A percentile compares a stretch with the other conserved stretches of the same genome.
Evolutionary conservation across 1,284 basidiomycete genomes (phyloP).

Genomic region (Schizophyllum commune): DNA sequence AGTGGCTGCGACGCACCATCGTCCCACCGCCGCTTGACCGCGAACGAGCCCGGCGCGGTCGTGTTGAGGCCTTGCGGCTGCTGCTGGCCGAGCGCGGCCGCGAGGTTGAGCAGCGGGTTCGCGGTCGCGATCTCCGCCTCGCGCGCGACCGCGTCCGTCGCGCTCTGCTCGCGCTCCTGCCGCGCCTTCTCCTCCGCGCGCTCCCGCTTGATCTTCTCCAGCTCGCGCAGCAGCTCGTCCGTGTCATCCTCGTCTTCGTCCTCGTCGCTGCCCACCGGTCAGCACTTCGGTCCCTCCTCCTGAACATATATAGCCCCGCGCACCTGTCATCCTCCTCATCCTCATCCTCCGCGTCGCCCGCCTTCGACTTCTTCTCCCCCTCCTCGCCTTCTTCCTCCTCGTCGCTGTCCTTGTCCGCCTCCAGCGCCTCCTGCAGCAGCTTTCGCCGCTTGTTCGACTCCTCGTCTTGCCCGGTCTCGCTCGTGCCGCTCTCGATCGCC

Average conservation of each 20-base stretch:
- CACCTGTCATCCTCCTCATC: slow-evolving; percentile 43
- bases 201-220: slow-evolving; percentile 94
- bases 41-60: slow-evolving; percentile 75
- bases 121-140: slow-evolving; percentile 80
- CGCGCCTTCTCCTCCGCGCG: slow-evolving; percentile 87
- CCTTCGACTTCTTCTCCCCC: slow-evolving; percentile 10
- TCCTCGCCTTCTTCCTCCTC: slow-evolving; percentile 29
- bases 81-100: slow-evolving; percentile 75
- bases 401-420: slow-evolving; percentile 82
- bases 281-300: slow-evolving; percentile 12
- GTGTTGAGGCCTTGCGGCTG: slow-evolving; percentile 60
- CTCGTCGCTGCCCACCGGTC: slow-evolving; percentile 23
- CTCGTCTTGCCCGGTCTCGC: slow-evolving; percentile 41
- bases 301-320: slow-evolving; percentile 22
- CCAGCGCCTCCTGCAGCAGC: slow-evolving; percentile 74
- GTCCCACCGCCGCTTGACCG: slow-evolving; percentile 92
- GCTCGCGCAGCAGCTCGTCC: slow-evolving; percentile 83
- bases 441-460: slow-evolving; percentile 72
- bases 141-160: slow-evolving; percentile 54
- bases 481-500: slow-evolving; percentile 27
- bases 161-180: slow-evolving; percentile 70
- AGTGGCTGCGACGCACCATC: slow-evolving; percentile 51
- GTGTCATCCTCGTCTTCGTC: slow-evolving; percentile 86
- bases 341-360: slow-evolving; percentile 23
- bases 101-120: slow-evolving; percentile 84